phyloP scores from a whole-genome alignment of 2,329 filamentous ascomycete species.

The Xylariaceae sp. region DNA sequence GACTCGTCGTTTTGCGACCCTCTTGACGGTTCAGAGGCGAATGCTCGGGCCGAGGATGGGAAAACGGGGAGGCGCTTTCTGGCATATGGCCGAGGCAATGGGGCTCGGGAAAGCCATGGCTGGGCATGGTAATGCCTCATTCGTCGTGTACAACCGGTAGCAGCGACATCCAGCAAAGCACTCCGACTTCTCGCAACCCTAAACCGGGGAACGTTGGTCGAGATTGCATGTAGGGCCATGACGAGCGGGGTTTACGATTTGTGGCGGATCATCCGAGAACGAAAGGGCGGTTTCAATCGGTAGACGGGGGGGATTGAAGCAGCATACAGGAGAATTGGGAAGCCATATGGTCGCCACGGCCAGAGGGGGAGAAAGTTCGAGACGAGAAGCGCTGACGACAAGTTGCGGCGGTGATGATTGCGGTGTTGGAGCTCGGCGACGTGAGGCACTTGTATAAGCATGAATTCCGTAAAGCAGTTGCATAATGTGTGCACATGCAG shows the following conservation, averaged over 20 bases:
- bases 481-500: not conserved
- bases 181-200: constrained; percentile 6
- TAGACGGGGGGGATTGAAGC: constrained; percentile 5
- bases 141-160: constrained; percentile 3
- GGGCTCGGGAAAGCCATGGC: constrained; percentile 9
- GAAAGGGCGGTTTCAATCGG: not conserved
- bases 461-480: not conserved
- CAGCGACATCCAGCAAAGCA: constrained; percentile 4
- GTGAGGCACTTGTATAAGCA: not conserved
- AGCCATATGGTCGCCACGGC: constrained; percentile 25
- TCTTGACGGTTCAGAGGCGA: constrained; percentile 21
- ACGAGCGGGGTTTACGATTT: constrained; percentile 6
- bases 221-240: constrained; percentile 25
- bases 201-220: constrained; percentile 7
- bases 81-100: not conserved
- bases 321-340: constrained; percentile 24
- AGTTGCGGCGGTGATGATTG: not conserved
- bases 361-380: not conserved
- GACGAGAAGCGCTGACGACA: not conserved
- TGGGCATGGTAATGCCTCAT: constrained; percentile 21
- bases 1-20: constrained; percentile 15
- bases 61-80: not conserved
- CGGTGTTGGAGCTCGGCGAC: not conserved
- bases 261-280: not conserved
- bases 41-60: constrained; percentile 16